phyloP scores from a whole-genome alignment of 257 asterid genomes.

The Nicotiana benthamiana region DNA sequence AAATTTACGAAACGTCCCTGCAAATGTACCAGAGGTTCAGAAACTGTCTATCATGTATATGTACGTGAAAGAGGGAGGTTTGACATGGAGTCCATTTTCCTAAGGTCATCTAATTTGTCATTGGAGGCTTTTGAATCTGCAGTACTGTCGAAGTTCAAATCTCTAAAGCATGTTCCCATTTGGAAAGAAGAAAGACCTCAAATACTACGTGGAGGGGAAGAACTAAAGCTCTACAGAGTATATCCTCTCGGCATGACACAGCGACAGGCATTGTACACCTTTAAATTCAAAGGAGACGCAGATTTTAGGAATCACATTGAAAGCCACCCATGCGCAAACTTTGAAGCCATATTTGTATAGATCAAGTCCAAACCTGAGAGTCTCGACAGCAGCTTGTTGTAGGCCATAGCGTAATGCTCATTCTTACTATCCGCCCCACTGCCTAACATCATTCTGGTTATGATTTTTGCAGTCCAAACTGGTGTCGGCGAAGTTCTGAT shows the following conservation, averaged over 20 bases:
- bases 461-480: background rate
- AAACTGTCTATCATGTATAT: constrained; percentile 60
- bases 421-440: background rate
- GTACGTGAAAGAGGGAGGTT: constrained; percentile 92
- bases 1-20: constrained; percentile 74
- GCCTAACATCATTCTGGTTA: background rate
- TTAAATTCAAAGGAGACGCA: constrained; percentile 48
- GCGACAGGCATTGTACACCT: constrained; percentile 73
- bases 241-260: constrained; percentile 76
- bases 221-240: constrained; percentile 57
- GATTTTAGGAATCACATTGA: constrained; percentile 59
- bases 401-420: background rate
- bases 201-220: constrained; percentile 57
- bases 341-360: constrained; percentile 73
- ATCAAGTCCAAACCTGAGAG: background rate
- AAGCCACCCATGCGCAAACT: constrained; percentile 66
- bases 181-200: constrained; percentile 87
- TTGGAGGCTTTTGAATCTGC: constrained; percentile 55
- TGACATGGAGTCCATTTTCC: constrained; percentile 68
- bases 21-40: constrained; percentile 57
- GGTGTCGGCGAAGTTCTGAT: background rate
- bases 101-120: constrained; percentile 73
- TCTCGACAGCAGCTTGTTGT: background rate
- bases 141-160: constrained; percentile 44
- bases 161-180: constrained; percentile 55